A percentile compares a stretch with the other conserved stretches of the same genome.
phyloP scores from a whole-genome alignment of 2,329 filamentous ascomycete genomes.

The Juglanconis juglandina region DNA sequence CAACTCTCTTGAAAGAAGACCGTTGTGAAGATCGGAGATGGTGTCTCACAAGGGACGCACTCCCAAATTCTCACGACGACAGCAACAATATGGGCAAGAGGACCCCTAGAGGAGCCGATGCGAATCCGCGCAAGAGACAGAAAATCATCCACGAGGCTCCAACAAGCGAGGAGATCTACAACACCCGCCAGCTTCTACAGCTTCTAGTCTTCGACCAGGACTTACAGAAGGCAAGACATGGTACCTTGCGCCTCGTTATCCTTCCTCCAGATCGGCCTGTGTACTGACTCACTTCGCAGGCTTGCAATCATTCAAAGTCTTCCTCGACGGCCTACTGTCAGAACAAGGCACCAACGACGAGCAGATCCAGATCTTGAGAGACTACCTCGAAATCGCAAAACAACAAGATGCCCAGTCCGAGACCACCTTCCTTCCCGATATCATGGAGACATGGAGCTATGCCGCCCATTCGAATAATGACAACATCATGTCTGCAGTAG shows the following conservation, averaged over 20 bases:
- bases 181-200: constrained; percentile 63
- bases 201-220: constrained; percentile 71
- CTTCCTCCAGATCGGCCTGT: neutral
- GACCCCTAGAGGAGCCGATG: constrained; percentile 32
- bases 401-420: constrained; percentile 54
- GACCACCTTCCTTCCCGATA: constrained; percentile 66
- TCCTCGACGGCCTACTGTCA: constrained; percentile 64
- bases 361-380: constrained; percentile 59
- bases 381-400: constrained; percentile 62
- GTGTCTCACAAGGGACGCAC: neutral
- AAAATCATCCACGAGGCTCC: constrained; percentile 56
- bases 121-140: constrained; percentile 48
- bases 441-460: constrained; percentile 87
- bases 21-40: neutral
- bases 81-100: constrained; percentile 13
- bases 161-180: constrained; percentile 59
- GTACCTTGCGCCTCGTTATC: constrained; percentile 30
- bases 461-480: constrained; percentile 78
- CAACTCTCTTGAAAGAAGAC: neutral
- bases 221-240: constrained; percentile 63
- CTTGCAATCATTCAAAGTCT: constrained; percentile 65
- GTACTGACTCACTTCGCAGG: constrained; percentile 37
- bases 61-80: neutral
- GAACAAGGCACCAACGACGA: constrained; percentile 45
- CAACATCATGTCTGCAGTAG: constrained; percentile 72